Evolutionary conservation across 768 basidiomycete genomes (phyloP), one percentile per base, ranked within the genome.

Genomic region (Albatrellus ellisii): DNA sequence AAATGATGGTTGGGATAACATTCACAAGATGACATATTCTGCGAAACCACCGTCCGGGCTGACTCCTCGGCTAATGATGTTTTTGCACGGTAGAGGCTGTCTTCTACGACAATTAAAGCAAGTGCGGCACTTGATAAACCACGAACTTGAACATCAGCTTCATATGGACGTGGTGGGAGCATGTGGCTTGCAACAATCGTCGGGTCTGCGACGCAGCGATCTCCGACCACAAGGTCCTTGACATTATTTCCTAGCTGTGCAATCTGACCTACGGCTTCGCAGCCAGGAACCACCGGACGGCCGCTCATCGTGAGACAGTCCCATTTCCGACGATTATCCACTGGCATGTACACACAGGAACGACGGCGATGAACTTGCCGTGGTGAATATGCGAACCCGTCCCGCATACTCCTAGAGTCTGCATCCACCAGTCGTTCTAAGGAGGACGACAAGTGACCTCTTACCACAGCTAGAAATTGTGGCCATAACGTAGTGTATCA

Each of bases 81-180:
- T 69, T 59, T 91, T 88, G 62, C 90, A 94, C 42, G 88, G 63
- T 8, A 91, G 66, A 15, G 75, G 70, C 54, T 85, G 65, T n/a
- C 87, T 88, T 33, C 85, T 73, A 39, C 86, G 75, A 60, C 90
- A 92, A 63, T 77, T 89, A 63, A 89, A 88, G 60, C 89, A 92
- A 45, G 66, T 69, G 6, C 77, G 81, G 62, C 89, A 91, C 83
- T 87, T 21, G 39, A 9, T 15, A 29, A 31, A 5, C 24, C 39
- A 17, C 41, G 35, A 14, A 6, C 35, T 14, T 32, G 28, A 33
- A 34, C 37, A 32, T 35, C 27, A 7, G 15, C n/a, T 24, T 38
- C 9, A 24, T 21, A 28, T 35, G 22, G 50, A 45, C 28, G 33
- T 26, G 11, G 40, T 21, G 6, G 14, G 21, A 20, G 48, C 44